Conservation (phyloP, 148 eudicot species). For the Mesembryanthemum crystallinum region DNA sequence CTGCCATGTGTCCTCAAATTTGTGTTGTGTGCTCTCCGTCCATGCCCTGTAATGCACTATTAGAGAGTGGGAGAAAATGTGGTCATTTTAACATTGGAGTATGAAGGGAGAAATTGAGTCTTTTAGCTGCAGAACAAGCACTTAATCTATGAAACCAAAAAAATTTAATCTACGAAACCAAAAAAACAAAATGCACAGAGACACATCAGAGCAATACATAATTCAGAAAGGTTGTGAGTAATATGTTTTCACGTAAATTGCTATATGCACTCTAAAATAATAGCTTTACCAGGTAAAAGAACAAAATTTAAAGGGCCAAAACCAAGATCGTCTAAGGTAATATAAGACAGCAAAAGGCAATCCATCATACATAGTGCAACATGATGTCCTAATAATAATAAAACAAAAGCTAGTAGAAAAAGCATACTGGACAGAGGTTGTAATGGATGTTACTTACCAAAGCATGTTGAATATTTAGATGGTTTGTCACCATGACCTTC, state of each 20-base stretch:
- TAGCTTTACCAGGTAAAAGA: neutral
- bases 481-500: slow-evolving; percentile 97
- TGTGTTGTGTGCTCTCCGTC: slow-evolving; percentile 88
- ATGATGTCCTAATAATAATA: neutral
- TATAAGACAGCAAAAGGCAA: neutral
- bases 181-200: neutral
- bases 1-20: slow-evolving; percentile 94
- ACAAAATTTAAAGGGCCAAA: neutral
- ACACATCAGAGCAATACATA: neutral
- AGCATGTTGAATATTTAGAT: slow-evolving; percentile 96
- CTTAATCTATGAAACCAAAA: neutral
- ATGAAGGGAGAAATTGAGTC: neutral
- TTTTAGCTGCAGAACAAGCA: neutral
- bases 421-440: neutral
- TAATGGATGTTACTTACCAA: slow-evolving; percentile 49
- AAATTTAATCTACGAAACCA: too few species aligned
- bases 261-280: neutral
- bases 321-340: too few species aligned
- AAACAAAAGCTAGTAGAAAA: neutral
- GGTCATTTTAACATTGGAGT: neutral
- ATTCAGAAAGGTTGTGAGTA: too few species aligned
- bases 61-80: slow-evolving; percentile 14
- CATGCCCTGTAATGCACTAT: slow-evolving; percentile 93
- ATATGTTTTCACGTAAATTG: too few species aligned
- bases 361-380: neutral